Evolutionary conservation across 139 green algal species (phyloP), one percentile per base, ranked within the genome.

Genomic region (Tetratostichococcus sp.): DNA sequence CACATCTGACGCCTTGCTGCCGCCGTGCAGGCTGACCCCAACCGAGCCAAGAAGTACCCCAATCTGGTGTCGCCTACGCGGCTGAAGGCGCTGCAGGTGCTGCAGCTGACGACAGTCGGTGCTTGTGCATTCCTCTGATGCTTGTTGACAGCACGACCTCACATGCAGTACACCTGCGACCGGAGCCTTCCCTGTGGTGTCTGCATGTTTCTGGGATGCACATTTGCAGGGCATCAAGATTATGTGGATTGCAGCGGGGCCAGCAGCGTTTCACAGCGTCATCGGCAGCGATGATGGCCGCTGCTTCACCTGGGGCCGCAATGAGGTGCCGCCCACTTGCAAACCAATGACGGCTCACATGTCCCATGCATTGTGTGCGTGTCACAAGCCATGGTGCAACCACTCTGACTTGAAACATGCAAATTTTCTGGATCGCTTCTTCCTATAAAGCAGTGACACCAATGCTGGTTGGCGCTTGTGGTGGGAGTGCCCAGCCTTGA

Each of bases 301-400:
- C 1, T 87, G 88, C 57, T 98, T 88, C 80, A 90, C 89, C 14
- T 98, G 94, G 94, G 94, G 94, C 30, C 78, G 91, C 23, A 98
- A 98, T 70, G 92, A 97, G 85, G 88, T 89, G 65, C 35, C 80
- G 26, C 23, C 30, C 28, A 35, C n/a, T n/a, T n/a, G n/a, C n/a
- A n/a, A n/a, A n/a, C n/a, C n/a, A n/a, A n/a, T n/a, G n/a, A n/a
- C n/a, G 30, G 17, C 67, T 35, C 32, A n/a, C 33, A 31, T n/a
- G n/a, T n/a, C n/a, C n/a, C n/a, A n/a, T n/a, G n/a, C n/a, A n/a
- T n/a, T n/a, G n/a, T n/a, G n/a, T n/a, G n/a, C n/a, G n/a, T n/a
- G n/a, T n/a, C n/a, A n/a, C n/a, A n/a, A n/a, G n/a, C n/a, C n/a
- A n/a, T n/a, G n/a, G n/a, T n/a, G n/a, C n/a, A n/a, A n/a, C n/a